Evolutionary conservation across 2,329 filamentous ascomycete species (phyloP), one percentile per base, ranked within the genome.

Genomic region (Cladophialophora chaetospira): DNA sequence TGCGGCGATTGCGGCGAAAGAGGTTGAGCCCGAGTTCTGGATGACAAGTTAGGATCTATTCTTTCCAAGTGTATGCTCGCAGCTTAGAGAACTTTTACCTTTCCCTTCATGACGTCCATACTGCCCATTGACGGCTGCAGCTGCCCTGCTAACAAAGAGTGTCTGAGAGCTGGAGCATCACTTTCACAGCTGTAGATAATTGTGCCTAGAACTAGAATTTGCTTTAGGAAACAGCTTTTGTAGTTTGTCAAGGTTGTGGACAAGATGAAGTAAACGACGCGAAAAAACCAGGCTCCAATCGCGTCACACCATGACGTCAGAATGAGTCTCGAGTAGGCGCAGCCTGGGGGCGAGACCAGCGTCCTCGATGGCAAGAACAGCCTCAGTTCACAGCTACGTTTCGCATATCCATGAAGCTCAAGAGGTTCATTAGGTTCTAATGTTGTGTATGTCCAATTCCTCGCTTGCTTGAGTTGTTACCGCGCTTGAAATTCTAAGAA

Each of bases 1-100:
- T 26, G 75, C 75, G n/a, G 79, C 60, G 42, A 81, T 68, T 1
- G 73, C 73, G 6, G 74, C 79, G 29, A 78, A 69, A 2, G 81
- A 83, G 13, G 77, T 80, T 25, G 79, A 44, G 8, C 54, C 59
- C 53, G 58, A 38, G 21, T 49, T 46, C 61, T 62, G 23, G 8
- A 26, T 19, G 35, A 33, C 35, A 10, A 48, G 58, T 51, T 35
- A 49, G 43, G 17, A 47, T 17, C 31, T 25, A n/a, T 6, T 38
- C 5, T 4, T 38, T 40, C 36, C 3, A 15, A 11, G 15, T n/a
- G 15, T 40, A 21, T 4, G 36, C 6, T 40, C 10, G 36, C 10
- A 40, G 10, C 48, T 29, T 40, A 13, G 15, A 33, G n/a, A 38
- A 15, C 13, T 50, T 56, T 47, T 31, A 59, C 59, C 48, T 56